These are phyloP conservation scores for Coemansia sp. DNA, from an alignment of 192 early-diverging fungal genomes.

Conservation along the genomic window DNA sequence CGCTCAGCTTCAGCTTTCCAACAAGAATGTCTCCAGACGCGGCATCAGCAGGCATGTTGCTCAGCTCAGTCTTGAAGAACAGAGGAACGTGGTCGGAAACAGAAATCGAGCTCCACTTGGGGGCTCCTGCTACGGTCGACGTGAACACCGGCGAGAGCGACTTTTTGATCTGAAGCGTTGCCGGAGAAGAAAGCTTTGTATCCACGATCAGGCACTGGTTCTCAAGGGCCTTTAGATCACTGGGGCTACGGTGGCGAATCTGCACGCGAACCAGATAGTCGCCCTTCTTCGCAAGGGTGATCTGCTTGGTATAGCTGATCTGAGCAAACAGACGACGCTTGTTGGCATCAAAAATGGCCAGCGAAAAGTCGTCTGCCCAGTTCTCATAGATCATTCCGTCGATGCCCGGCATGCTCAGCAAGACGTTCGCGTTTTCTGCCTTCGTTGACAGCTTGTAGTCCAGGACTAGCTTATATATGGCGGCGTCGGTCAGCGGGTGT, in stretches of 20 bases:
- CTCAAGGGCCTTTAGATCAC: conserved; percentile 74
- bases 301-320: conserved; percentile 68
- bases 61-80: conserved; percentile 31
- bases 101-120: conserved; percentile 57
- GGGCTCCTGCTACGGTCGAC: conserved; percentile 55
- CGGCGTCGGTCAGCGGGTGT: conserved; percentile 61
- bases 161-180: conserved; percentile 25
- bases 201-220: conserved; percentile 64
- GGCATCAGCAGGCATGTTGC: conserved; percentile 60
- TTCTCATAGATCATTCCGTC: conserved; percentile 71
- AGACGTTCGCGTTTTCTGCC: conserved; percentile 41
- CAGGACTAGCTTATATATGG: conserved; percentile 70
- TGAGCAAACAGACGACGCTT: conserved; percentile 66
- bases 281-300: conserved; percentile 72
- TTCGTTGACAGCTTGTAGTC: conserved; percentile 72
- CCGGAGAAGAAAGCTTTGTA: conserved; percentile 55
- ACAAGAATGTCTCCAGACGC: conserved; percentile 75
- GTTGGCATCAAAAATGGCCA: conserved; percentile 75
- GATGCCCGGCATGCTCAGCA: conserved; percentile 55
- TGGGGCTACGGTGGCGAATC: conserved; percentile 66
- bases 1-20: conserved; percentile 62
- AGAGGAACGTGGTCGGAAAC: conserved; percentile 50
- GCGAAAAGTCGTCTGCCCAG: conserved; percentile 63
- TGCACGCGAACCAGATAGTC: conserved; percentile 83
- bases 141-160: conserved; percentile 54